Evolutionary conservation across 352 stramenopile genomes (phyloP), one percentile per base, ranked within the genome.

Genomic region (Phytophthora podocarpi): DNA sequence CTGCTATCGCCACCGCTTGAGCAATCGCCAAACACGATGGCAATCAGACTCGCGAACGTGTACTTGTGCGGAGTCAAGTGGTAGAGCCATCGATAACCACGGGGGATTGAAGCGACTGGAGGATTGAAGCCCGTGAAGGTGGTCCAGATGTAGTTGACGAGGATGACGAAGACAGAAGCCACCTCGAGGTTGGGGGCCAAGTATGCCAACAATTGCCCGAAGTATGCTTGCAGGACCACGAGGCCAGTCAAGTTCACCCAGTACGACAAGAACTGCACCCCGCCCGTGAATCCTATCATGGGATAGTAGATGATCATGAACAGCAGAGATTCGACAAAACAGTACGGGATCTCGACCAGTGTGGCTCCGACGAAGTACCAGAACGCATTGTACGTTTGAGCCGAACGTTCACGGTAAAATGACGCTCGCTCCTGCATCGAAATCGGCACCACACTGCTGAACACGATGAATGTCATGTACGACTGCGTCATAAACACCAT

Each of bases 401-500:
- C 32, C 0, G 59, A 55, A 3, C 59, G 59, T 27, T 67, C 59
- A n/a, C 59, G 59, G 42, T 67, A 67, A 34, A 62, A 67, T 3
- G 34, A 49, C 11, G 43, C 34, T 18, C 59, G 50, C 32, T 67
- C 59, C 34, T 67, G 34, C 4, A 56, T 55, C 0, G 50, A 42
- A 13, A 67, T 42, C 5, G 59, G 59, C 16, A 67, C 21, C 4
- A 41, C 46, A 34, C 59, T 67, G 52, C 36, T 67, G 35, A 67
- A 67, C 15, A 56, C 51, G 18, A 30, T 42, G 37, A 67, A 57
- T 6, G 73, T 66, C 27, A 92, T 70, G 54, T 97, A 97, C 30
- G 85, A 46, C 9, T 85, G 80, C 8, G 77, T 80, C 10, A 88
- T 61, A 55, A 93, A 97, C 20, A 96, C 82, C 11, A 95, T 76